These are phyloP conservation scores for Coccomyxa subellipsoidea DNA, from an alignment of 163 green algal genomes.

Conservation along the genomic window DNA sequence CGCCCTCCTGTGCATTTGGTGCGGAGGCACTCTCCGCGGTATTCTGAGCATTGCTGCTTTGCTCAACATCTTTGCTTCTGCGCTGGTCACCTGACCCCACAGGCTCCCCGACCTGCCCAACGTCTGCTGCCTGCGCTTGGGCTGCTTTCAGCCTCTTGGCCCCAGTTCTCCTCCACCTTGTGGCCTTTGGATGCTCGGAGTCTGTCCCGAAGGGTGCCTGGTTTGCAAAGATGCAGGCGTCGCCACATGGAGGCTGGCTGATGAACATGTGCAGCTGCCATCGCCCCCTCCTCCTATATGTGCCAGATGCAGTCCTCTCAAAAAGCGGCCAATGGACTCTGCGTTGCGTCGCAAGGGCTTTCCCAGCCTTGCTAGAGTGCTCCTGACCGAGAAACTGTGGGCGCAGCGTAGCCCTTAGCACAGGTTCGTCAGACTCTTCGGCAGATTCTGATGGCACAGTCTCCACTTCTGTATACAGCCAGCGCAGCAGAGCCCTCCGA, in stretches of 20 bases:
- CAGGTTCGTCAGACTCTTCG: too few relatives aligned
- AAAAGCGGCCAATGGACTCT: background rate
- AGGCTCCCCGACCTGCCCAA: background rate
- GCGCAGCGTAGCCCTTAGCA: too few relatives aligned
- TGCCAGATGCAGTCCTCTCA: background rate
- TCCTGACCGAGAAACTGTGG: too few relatives aligned
- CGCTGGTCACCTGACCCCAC: background rate
- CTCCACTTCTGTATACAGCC: slow-evolving; percentile 53
- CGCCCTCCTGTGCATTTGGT: background rate
- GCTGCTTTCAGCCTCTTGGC: background rate
- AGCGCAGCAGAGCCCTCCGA: slow-evolving; percentile 59
- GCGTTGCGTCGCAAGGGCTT: background rate
- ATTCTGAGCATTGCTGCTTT: too few relatives aligned
- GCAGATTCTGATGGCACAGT: background rate
- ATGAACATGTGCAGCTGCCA: slow-evolving; percentile 76
- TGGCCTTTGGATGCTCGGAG: background rate
- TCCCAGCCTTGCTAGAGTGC: background rate
- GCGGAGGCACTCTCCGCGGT: too few relatives aligned
- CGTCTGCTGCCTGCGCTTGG: background rate
- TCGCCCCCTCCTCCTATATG: slow-evolving; percentile 41
- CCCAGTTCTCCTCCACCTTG: background rate
- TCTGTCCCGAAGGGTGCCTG: background rate
- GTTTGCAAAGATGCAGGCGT: slow-evolving; percentile 63
- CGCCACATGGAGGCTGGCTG: slow-evolving; percentile 80
- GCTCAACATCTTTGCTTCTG: too few relatives aligned